Evolutionary conservation across 148 eudicot genomes (phyloP), one percentile per base, ranked within the genome.

Genomic region (Heliamphora exappendiculata): DNA sequence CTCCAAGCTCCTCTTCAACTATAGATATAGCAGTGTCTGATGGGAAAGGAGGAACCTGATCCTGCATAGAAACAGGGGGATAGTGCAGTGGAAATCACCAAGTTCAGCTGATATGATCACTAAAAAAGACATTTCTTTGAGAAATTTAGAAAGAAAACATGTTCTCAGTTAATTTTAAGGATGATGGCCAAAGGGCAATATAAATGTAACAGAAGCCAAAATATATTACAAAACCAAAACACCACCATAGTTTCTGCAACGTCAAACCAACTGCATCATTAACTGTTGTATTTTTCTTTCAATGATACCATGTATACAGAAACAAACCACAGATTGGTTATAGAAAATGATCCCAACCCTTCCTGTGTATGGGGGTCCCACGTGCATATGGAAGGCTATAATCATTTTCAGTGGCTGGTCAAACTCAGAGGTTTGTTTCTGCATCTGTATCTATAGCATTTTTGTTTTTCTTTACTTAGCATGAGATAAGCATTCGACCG

Each of bases 21-120:
- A 92, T 92, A 51, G 97, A 80, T 33, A 92, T 83, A 54, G 99
- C 97, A 53, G 89, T 89, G 54, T 92, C 86, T 51, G 98, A 95
- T 80, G 98, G 94, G 81, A 95, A 95, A 76, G 98, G 98, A 81
- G 98, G 98, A 81, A 95, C 98, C 92, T 95, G 98, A 81, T 95
- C 98, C 98, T 95, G 85, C 80, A 85, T 29, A 80, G 73, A 33
- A 76, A 81, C 29, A 34, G 7, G 49, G 65, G 17, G 47, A 26
- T 9, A 29, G n/a, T n/a, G n/a, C n/a, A n/a, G n/a, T n/a, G 69
- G 22, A 26, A 54, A 67, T 36, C 72, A 66, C 5, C 16, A 75
- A 19, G 28, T 11, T 16, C 16, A 68, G 24, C 36, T 39, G 54
- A 20, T 67, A 67, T 13, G 47, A 31, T 39, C 54, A 54, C 17